Base-by-base conservation (phyloP, 306 rosid species). In the Inga leiocalycina region DNA sequence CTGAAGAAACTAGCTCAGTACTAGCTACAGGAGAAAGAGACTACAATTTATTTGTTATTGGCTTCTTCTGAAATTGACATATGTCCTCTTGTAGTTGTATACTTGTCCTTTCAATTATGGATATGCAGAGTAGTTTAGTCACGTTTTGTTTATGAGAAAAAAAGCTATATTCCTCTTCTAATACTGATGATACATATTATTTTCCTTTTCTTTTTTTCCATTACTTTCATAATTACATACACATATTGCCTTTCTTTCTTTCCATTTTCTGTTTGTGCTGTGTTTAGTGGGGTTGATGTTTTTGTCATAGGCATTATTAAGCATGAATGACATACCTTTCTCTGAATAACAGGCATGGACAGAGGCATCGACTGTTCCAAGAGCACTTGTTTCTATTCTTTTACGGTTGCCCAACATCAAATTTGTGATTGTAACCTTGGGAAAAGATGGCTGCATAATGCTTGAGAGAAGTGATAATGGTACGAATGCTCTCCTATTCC, bases 371-470 rank as follows among this genome's bases (percentile, higher is more conserved):
- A 85, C 99, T 17, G n/a, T 87, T 86, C 95, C 99, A 41, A 91
- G 84, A 76, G 94, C 98, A 32, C 93, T 96, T 61, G 89, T 94
- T 83, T 91, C 97, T 77, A 89, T 96, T 62, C 95, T 96, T 82
- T 80, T 91, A 82, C 86, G 86, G 87, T 87, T 94, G 92, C 99
- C 97, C 79, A 91, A 91, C 76, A 43, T 94, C 76, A 96, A 89
- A 80, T 96, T 94, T 80, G 95, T 87, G 74, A 87, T 91, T 80
- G 97, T 94, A 78, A 96, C 99, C 61, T 79, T 96, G 89, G 99
- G 99, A 56, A 89, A 94, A 90, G 94, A 91, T 15, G 99, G 99
- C 27, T 94, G 99, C 88, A 80, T 96, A 81, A 94, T 96, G 98
- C 95, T 96, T 27, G 97, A 96, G 89, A 92, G 94, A 90, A 86